Percentiles rank a stretch among this genome's conserved stretches.
phyloP scores from a whole-genome alignment of 768 basidiomycete genomes.

The Phanerodontia chrysosporium region DNA sequence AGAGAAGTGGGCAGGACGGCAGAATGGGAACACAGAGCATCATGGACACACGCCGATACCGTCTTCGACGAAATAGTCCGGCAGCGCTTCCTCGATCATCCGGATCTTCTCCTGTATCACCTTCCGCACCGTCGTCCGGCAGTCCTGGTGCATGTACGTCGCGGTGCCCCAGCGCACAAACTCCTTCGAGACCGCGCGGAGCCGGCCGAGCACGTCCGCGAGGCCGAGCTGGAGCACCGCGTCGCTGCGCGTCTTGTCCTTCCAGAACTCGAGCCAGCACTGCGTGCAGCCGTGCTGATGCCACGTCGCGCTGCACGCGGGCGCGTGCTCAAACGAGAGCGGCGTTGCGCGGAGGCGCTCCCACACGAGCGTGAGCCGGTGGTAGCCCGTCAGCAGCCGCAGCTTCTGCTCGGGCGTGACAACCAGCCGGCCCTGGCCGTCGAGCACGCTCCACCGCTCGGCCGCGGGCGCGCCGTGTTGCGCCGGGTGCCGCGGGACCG shows the following conservation, averaged over 20 bases:
- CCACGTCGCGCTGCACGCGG: slow-evolving; percentile 63
- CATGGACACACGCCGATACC: not conserved
- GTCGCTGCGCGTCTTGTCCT: slow-evolving; percentile 65
- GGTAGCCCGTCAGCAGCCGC: slow-evolving; percentile 65
- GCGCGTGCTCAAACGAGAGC: slow-evolving; percentile 60
- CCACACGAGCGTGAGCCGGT: slow-evolving; percentile 64
- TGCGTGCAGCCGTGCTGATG: slow-evolving; percentile 69
- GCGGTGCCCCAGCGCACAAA: slow-evolving; percentile 68
- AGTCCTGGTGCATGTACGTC: slow-evolving; percentile 79
- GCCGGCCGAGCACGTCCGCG: slow-evolving; percentile 64
- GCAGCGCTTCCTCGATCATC: slow-evolving; percentile 52
- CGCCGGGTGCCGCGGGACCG: not conserved
- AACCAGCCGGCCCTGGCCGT: slow-evolving; percentile 43
- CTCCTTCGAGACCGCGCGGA: slow-evolving; percentile 60
- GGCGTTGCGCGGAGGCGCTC: slow-evolving; percentile 56
- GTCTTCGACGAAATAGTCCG: slow-evolving; percentile 54
- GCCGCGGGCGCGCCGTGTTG: slow-evolving; percentile 11
- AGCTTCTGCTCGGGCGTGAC: slow-evolving; percentile 58
- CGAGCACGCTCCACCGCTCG: slow-evolving; percentile 24
- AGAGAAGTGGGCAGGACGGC: no score
- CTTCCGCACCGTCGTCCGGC: slow-evolving; percentile 53
- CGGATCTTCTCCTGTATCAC: slow-evolving; percentile 53
- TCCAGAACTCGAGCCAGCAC: slow-evolving; percentile 78
- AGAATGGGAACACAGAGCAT: no score
- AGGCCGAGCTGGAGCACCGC: slow-evolving; percentile 52